phyloP scores from a whole-genome alignment of 805 yeast genomes.

The Torulaspora maleeae region DNA sequence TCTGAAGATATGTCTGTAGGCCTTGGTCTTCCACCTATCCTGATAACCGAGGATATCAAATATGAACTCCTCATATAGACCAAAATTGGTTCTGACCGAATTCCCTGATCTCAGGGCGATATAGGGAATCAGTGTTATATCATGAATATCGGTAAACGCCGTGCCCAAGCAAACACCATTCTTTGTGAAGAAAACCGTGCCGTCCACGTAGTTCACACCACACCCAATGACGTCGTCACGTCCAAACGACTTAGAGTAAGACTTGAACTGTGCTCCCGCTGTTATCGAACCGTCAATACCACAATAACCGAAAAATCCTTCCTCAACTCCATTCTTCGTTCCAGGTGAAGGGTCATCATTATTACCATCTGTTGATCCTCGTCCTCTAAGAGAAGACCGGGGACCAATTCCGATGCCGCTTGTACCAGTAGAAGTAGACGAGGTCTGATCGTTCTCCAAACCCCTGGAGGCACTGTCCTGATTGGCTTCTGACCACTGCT shows the following conservation, averaged over 20 bases:
- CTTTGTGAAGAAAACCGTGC: slow-evolving; percentile 68
- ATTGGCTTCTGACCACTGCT: slow-evolving; percentile 15
- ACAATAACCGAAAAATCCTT: slow-evolving; percentile 29
- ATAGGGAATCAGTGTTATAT: slow-evolving; percentile 43
- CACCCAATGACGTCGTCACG: slow-evolving; percentile 71
- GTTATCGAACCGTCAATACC: slow-evolving; percentile 32
- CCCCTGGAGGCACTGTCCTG: slow-evolving; percentile 6
- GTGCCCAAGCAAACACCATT: slow-evolving; percentile 65
- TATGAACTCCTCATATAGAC: slow-evolving; percentile 49
- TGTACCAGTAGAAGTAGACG: slow-evolving; percentile 5
- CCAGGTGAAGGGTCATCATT: slow-evolving; percentile 9
- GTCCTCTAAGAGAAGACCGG: slow-evolving; percentile 13
- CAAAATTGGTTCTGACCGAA: slow-evolving; percentile 37
- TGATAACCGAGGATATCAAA: slow-evolving; percentile 58
- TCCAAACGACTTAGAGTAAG: slow-evolving; percentile 39
- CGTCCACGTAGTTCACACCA: slow-evolving; percentile 67
- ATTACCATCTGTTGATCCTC: slow-evolving; percentile 10
- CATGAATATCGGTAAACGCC: slow-evolving; percentile 46
- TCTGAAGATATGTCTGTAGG: slow-evolving; percentile 32
- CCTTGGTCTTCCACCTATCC: slow-evolving; percentile 40
- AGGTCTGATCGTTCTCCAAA: slow-evolving; percentile 11
- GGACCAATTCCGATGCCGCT: slow-evolving; percentile 10
- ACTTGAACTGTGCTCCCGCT: slow-evolving; percentile 20
- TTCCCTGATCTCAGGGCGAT: slow-evolving; percentile 39
- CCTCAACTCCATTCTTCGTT: slow-evolving; percentile 17